Evolutionary conservation across 352 stramenopile genomes (phyloP), one percentile per base, ranked within the genome.

Genomic region (Phytopythium litorale): DNA sequence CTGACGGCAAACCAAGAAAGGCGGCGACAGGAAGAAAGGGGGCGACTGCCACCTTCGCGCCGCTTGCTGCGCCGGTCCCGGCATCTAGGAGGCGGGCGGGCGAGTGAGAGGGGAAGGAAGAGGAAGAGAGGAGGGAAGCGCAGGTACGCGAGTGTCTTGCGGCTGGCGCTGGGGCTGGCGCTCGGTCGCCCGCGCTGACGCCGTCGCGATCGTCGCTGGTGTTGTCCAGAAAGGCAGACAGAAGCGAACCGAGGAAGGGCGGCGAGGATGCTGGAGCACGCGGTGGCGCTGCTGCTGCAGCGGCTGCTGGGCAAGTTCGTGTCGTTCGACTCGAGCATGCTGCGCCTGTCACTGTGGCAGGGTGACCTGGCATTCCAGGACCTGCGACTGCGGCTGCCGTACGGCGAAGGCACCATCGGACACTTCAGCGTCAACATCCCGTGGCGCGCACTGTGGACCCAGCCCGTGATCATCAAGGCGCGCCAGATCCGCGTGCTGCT

Each of bases 251-350:
- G 7, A 25, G n/a, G 42, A 40, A 9, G 9, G 35, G 35, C 35
- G 15, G 49, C n/a, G 43, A 62, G 30, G 23, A 96, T 96, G 87
- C 78, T 96, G 30, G 83, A 96, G 66, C 85, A 79, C 40, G 87
- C 84, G 18, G 70, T 96, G 55, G 87, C 87, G 66, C 63, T 94
- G 72, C 72, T 96, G 62, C 80, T 96, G 52, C 87, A 96, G 81
- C 83, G 87, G 19, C 64, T 96, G 59, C 81, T 96, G 60, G 87
- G 87, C 49, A 96, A 93, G 76, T 94, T 96, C 66, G 81, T 96
- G 72, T 90, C 81, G 18, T 92, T 96, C 63, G 81, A 96, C 70
- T 84, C 87, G 63, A 88, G 58, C 54, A 92, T 93, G 85, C 77
- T 96, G 43, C 75, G 81, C 60, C 67, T 96, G 52, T 91, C 81